Evolutionary conservation across 345 rosid genomes (phyloP).

Genomic region (Alliaria petiolata): DNA sequence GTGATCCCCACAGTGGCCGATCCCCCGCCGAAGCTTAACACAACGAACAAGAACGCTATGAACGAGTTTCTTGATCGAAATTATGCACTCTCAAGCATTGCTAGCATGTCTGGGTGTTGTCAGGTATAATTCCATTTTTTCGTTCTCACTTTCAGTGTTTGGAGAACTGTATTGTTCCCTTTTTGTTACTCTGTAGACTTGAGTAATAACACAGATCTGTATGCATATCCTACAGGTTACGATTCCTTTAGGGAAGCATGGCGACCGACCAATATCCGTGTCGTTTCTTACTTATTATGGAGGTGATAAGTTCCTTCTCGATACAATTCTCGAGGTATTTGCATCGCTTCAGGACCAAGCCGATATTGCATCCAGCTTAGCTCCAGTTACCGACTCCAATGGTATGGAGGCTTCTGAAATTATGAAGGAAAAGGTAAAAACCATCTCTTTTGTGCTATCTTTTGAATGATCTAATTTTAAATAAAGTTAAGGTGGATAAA

Average conservation of each 20-base stretch:
- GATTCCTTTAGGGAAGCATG: slow-evolving; percentile 76
- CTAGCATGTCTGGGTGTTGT: slow-evolving; percentile 95
- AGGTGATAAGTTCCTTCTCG: slow-evolving; percentile 89
- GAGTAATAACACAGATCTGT: neutral
- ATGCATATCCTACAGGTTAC: slow-evolving; percentile 50
- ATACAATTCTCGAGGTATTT: slow-evolving; percentile 72
- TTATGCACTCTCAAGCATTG: slow-evolving; percentile 55
- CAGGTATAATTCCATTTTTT: slow-evolving; percentile 48
- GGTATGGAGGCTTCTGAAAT: slow-evolving; percentile 73
- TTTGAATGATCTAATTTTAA: neutral
- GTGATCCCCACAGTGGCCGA: slow-evolving; percentile 79
- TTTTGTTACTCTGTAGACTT: slow-evolving; percentile 2
- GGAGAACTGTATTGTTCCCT: neutral
- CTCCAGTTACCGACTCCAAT: slow-evolving; percentile 45
- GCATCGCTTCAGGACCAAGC: slow-evolving; percentile 79
- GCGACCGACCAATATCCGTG: slow-evolving; percentile 62
- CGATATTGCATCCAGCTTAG: slow-evolving; percentile 49
- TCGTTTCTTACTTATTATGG: slow-evolving; percentile 79
- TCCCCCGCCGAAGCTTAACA: slow-evolving; percentile 57
- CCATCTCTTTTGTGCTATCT: neutral
- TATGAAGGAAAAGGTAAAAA: slow-evolving; percentile 80
- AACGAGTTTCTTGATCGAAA: slow-evolving; percentile 62
- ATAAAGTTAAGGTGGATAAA: slow-evolving; percentile 6
- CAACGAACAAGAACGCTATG: slow-evolving; percentile 45
- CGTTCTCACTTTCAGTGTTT: neutral